These are phyloP conservation scores for Aristolochia fimbriata DNA, from an alignment of 164 flowering plant species.

Conservation along the genomic window DNA sequence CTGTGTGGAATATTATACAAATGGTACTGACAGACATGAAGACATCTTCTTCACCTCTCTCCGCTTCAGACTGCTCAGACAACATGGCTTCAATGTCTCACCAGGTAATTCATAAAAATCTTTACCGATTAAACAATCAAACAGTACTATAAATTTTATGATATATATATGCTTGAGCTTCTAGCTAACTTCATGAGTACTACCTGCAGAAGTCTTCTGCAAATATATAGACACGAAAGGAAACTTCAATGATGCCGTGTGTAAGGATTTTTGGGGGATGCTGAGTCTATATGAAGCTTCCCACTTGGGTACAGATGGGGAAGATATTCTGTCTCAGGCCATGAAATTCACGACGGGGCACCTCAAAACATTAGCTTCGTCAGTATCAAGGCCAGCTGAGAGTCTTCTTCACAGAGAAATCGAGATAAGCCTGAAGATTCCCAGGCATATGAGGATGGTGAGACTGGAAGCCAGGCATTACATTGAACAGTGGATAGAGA, in stretches of 20 bases:
- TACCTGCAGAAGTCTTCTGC: slow-evolving; percentile 20
- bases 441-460: slow-evolving; percentile 1
- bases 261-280: slow-evolving; percentile 17
- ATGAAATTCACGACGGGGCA: slow-evolving; percentile 12
- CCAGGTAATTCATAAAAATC: too few relatives aligned
- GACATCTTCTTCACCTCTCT: slow-evolving; percentile 12
- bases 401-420: neutral
- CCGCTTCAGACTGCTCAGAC: slow-evolving; percentile 19
- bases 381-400: neutral
- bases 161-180: neutral
- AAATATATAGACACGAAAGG: slow-evolving; percentile 25
- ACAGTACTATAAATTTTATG: too few relatives aligned
- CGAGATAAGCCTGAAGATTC: neutral
- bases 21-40: neutral
- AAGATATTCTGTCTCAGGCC: slow-evolving; percentile 40
- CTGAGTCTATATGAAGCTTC: slow-evolving; percentile 29
- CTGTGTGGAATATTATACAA: neutral
- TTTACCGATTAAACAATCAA: too few relatives aligned
- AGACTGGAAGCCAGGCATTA: neutral
- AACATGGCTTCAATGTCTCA: slow-evolving; percentile 9
- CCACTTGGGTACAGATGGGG: slow-evolving; percentile 28
- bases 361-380: too few relatives aligned
- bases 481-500: neutral
- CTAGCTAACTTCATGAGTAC: neutral
- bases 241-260: slow-evolving; percentile 9